Evolutionary conservation across 148 eudicot genomes (phyloP).

Genomic region (Polygonum maritimum): DNA sequence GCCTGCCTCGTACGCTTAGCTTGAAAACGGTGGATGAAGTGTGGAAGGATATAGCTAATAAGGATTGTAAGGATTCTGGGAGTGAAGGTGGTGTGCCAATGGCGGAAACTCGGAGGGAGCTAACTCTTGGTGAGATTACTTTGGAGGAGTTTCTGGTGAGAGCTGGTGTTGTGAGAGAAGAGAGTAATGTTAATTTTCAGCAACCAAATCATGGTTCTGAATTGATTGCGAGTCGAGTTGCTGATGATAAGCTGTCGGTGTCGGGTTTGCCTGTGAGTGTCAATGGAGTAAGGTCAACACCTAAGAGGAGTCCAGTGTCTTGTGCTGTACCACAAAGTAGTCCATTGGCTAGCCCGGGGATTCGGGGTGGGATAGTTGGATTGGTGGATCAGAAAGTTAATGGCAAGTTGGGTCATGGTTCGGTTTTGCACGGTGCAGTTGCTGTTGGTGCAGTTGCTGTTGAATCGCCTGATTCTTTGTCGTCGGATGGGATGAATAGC

Average conservation of each 20-base stretch:
- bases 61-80: slow-evolving; percentile 37
- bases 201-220: slow-evolving; percentile 17
- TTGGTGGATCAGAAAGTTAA: slow-evolving; percentile 33
- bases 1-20: slow-evolving; percentile 74
- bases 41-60: slow-evolving; percentile 62
- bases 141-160: slow-evolving; percentile 79
- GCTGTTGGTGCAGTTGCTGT: slow-evolving; percentile 39
- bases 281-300: slow-evolving; percentile 47
- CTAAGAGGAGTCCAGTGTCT: slow-evolving; percentile 50
- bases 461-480: slow-evolving; percentile 53
- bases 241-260: slow-evolving; percentile 18
- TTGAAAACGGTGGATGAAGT: slow-evolving; percentile 80
- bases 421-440: slow-evolving; percentile 36
- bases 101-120: slow-evolving; percentile 46
- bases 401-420: slow-evolving; percentile 35
- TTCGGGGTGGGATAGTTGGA: slow-evolving; percentile 47
- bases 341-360: slow-evolving; percentile 43
- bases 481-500: slow-evolving; percentile 74
- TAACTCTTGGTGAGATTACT: slow-evolving; percentile 75
- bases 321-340: slow-evolving; percentile 36
- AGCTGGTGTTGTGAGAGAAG: slow-evolving; percentile 87
- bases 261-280: slow-evolving; percentile 49
- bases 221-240: too few relatives aligned
- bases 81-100: slow-evolving; percentile 23
- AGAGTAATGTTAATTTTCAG: slow-evolving; percentile 39